These are phyloP conservation scores for Neurospora intermedia DNA, from an alignment of 495 filamentous ascomycete species.

Conservation along the genomic window DNA sequence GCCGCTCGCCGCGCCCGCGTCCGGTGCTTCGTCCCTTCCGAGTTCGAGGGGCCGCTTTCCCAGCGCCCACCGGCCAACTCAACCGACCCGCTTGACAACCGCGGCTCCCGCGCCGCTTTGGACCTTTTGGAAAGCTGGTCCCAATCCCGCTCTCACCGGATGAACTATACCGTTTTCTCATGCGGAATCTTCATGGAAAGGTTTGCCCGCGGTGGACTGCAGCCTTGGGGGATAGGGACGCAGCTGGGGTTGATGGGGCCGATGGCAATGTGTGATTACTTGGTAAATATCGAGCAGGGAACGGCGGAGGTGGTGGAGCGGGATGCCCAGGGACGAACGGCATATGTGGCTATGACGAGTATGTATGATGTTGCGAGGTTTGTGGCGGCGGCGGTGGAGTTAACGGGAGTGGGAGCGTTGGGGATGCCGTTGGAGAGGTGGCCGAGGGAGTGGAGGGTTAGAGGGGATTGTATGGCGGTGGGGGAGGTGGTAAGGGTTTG, in stretches of 20 bases:
- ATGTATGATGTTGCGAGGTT: conserved; percentile 56
- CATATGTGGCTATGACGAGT: conserved; percentile 53
- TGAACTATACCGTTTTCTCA: conserved; percentile 56
- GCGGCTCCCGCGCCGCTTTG: conserved; percentile 37
- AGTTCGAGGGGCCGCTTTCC: conserved; percentile 53
- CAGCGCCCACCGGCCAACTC: conserved; percentile 32
- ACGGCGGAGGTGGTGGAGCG: conserved; percentile 48
- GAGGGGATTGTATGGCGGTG: conserved; percentile 48
- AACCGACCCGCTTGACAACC: conserved; percentile 39
- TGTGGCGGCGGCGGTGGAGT: conserved; percentile 48
- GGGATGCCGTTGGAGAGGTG: conserved; percentile 33
- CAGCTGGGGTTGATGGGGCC: conserved; percentile 37
- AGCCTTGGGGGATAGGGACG: conserved; percentile 41
- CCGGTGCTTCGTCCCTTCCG: conserved; percentile 59
- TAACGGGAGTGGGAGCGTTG: conserved; percentile 14
- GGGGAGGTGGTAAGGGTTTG: conserved; percentile 37
- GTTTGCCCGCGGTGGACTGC: conserved; percentile 51
- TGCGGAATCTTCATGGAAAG: conserved; percentile 72
- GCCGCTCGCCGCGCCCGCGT: conserved; percentile 56
- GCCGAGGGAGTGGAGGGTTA: conserved; percentile 57
- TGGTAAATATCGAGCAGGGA: conserved; percentile 48
- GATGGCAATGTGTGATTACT: conserved; percentile 38
- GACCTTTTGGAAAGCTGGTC: conserved; percentile 43
- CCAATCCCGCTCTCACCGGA: conserved; percentile 29
- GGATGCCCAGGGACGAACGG: conserved; percentile 35